phyloP scores from a whole-genome alignment of 768 basidiomycete genomes.

The Podaxis carcinomalis region DNA sequence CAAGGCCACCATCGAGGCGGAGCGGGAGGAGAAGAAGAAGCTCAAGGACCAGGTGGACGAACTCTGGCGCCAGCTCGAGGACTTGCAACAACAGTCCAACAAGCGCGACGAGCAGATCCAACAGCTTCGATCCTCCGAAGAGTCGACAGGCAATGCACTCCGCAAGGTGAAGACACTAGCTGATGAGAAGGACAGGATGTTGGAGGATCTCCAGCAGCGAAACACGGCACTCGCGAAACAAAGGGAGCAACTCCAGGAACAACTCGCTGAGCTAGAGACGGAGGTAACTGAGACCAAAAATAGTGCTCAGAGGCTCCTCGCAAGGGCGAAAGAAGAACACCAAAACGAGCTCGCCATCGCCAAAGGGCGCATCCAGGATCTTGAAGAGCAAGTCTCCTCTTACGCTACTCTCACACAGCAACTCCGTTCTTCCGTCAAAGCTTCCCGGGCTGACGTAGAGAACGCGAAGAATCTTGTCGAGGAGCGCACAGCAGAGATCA shows the following conservation, averaged over 20 bases:
- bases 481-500: background rate
- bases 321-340: constrained; percentile 1
- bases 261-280: background rate
- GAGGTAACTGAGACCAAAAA: background rate
- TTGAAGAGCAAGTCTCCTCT: background rate
- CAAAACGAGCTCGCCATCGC: background rate
- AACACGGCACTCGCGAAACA: background rate
- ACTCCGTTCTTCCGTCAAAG: background rate
- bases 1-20: background rate
- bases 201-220: background rate
- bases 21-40: background rate
- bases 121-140: background rate
- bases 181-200: background rate
- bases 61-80: background rate
- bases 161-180: background rate
- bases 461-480: background rate
- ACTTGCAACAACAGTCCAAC: background rate
- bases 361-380: background rate
- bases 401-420: background rate
- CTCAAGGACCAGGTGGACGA: background rate
- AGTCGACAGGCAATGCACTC: background rate
- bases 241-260: background rate
- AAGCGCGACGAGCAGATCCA: background rate
- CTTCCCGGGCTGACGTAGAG: background rate
- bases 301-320: constrained; percentile 2